These are phyloP conservation scores for Carnegiea gigantea DNA, from an alignment of 179 eudicot genomes.

Conservation along the genomic window DNA sequence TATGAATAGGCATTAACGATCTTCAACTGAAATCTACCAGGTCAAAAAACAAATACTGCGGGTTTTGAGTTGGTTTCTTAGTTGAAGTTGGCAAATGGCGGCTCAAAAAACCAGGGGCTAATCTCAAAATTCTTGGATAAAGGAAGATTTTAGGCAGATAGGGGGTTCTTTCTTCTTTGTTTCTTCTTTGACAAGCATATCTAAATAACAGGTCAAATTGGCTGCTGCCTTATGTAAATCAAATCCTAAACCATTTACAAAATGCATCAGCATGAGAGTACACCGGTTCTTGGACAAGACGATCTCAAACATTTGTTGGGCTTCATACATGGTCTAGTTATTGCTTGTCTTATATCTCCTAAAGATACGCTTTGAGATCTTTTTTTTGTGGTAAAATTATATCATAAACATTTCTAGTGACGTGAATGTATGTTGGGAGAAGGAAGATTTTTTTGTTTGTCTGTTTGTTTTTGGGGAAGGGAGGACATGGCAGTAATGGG, in stretches of 20 bases:
- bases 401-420: too few relatives aligned
- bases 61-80: slow-evolving; percentile 11
- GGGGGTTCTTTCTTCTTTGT: background rate
- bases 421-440: too few relatives aligned
- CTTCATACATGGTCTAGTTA: too few relatives aligned
- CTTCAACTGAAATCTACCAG: background rate
- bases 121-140: background rate
- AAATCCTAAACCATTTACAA: too few relatives aligned
- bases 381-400: too few relatives aligned
- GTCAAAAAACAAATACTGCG: slow-evolving; percentile 13
- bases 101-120: slow-evolving; percentile 23
- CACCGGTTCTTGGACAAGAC: too few relatives aligned
- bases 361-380: too few relatives aligned
- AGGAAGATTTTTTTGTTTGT: too few relatives aligned
- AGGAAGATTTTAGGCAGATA: background rate
- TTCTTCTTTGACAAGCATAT: background rate
- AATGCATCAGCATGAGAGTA: background rate
- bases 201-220: background rate
- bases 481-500: too few relatives aligned
- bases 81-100: slow-evolving; percentile 13
- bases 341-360: too few relatives aligned
- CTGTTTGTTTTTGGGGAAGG: too few relatives aligned
- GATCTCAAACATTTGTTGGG: too few relatives aligned
- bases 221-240: background rate
- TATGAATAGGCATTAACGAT: background rate